Base-by-base conservation (phyloP, 257 asterid species). In the Solanum pimpinellifolium region DNA sequence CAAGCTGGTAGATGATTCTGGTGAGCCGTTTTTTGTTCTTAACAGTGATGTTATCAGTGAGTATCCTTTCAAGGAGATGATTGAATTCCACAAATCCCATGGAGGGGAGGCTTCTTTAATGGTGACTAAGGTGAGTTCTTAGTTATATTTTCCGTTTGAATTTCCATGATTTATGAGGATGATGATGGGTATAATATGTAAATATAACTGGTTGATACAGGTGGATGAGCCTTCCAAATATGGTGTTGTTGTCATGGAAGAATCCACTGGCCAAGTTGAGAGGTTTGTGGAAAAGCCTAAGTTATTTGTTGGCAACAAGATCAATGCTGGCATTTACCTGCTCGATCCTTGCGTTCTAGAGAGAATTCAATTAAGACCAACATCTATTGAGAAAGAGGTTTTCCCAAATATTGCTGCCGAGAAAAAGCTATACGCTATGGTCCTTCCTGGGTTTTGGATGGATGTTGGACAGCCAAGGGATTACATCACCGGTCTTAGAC, bases 31-130 rank as follows among this genome's bases (percentile, higher is more conserved):
- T 89, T 95, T 97, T 44, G 98, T 97, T 91, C 98, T 96, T 81
- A 96, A 96, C 89, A 95, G 98, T 90, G 99, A 96, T 88, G 99
- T 96, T 76, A 96, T 96, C 91, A 93, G 99, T 73, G 98, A 95
- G 47, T 97, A 94, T 89, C 98, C 98, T 47, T 92, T 97, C 84
- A 92, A 91, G 75, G 94, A 94, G 93, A 97, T 97, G 98, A 94
- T 97, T 42, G 92, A 76, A 73, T 97, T 97, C 94, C 98, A 95
- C 90, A 97, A 95, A 86, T 95, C 98, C 75, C 99, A 94, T 90
- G 98, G 98, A 66, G 98, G 97, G n/a, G 99, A 97, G 90, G 98
- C 98, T 91, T 97, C 99, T 65, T 91, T 97, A 83, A 92, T 96
- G 98, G 99, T 97, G 52, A 97, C 98, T 85, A 95, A 95, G 91